A percentile compares a stretch with the other conserved stretches of the same genome.
Conservation (phyloP, 2,329 filamentous ascomycete species). For the Alternaria gansuensis region DNA sequence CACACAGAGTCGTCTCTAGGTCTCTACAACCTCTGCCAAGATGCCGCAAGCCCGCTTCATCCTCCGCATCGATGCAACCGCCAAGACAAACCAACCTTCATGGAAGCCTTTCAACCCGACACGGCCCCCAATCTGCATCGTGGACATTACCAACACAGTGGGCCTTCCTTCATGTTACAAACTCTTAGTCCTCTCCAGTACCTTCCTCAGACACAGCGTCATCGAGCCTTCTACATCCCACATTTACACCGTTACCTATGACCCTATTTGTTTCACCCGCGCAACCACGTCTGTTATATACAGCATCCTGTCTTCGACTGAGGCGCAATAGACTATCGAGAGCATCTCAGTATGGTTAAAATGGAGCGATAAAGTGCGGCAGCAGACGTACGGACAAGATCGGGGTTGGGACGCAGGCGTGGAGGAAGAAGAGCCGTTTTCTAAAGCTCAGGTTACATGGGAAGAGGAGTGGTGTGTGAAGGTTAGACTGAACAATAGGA, state of each 20-base stretch:
- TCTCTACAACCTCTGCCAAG: not conserved
- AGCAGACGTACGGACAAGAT: not conserved
- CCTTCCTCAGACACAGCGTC: not conserved
- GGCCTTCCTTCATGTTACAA: not conserved
- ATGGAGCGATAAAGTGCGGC: not conserved
- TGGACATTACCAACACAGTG: not conserved
- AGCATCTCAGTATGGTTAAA: not conserved
- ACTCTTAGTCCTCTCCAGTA: not conserved
- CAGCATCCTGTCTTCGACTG: not conserved
- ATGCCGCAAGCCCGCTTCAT: not conserved
- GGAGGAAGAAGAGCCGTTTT: not conserved
- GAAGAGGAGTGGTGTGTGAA: not conserved
- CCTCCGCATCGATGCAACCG: not conserved
- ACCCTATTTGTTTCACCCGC: not conserved
- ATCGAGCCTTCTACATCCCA: not conserved
- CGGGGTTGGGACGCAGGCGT: not conserved
- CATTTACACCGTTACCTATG: not conserved
- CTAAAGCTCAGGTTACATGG: not conserved
- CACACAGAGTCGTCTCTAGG: not conserved
- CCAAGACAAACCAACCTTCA: not conserved
- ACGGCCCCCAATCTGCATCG: not conserved
- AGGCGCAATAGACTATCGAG: not conserved
- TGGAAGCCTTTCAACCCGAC: not conserved
- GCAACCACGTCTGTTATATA: not conserved
- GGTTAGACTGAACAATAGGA: not conserved